Base-by-base conservation (phyloP, 2,329 filamentous ascomycete genomes). In the Pseudogymnoascus pannorum region DNA sequence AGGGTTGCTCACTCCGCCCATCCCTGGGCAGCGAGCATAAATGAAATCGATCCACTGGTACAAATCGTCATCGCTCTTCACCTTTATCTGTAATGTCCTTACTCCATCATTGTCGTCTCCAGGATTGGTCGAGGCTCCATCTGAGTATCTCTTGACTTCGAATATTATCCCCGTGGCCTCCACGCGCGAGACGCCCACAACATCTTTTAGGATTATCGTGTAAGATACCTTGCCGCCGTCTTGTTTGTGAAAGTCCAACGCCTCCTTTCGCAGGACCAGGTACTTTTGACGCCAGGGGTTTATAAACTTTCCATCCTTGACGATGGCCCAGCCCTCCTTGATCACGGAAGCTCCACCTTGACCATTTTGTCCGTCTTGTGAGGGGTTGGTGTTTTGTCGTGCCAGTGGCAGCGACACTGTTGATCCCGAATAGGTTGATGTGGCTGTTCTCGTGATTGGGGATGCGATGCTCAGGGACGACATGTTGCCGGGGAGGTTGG, bases 21-120 rank as follows among this genome's bases (percentile, higher is more conserved):
- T 96, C 65, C 91, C 93, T 16, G 94, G 94, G 74, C 93, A 97
- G 66, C 93, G 88, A 68, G 93, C 92, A 73, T 97, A 97, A 67
- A 99, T 95, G 73, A 92, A 91, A 75, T 99, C 94, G 70, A 97
- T 96, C 94, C 94, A 99, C 70, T 96, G 92, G 75, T 99, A 99
- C 60, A 99, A 86, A 68, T 99, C 94, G 71, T 96, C 93, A 71
- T 99, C 94, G 61, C 87, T 89, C 76, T 97, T 96, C 69, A 97
- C 92, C 73, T 89, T 91, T 74, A 96, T 94, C 66, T 94, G 92
- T 59, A 97, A 84, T 3, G 91, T 89, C 73, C 89, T 91, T 7
- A 87, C 83, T 33, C 90, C 87, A 66, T 97, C 93, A 66, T 72
- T 71, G 65, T 63, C 61, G 51, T 89, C 89, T 59, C 87, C 85